These are phyloP conservation scores for Quercus robur DNA, from an alignment of 306 rosid genomes.

Conservation along the genomic window DNA sequence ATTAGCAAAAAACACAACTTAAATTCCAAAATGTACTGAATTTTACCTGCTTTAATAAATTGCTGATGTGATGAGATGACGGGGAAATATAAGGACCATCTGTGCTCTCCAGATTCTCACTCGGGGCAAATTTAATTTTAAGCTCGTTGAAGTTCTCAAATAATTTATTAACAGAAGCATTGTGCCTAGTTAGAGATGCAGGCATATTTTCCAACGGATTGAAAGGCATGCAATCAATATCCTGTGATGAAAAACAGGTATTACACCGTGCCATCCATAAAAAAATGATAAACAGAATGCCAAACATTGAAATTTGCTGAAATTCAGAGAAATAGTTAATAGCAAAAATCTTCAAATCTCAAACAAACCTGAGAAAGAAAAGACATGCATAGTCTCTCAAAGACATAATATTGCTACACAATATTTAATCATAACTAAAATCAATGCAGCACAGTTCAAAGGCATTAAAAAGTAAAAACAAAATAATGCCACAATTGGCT, in stretches of 20 bases:
- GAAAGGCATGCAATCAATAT: constrained; percentile 92
- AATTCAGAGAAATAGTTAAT: not conserved
- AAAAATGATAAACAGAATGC: not conserved
- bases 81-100: constrained; percentile 41
- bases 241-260: constrained; percentile 48
- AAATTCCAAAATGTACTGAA: constrained; percentile 35
- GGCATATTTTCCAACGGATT: constrained; percentile 77
- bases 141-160: constrained; percentile 47
- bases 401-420: not conserved
- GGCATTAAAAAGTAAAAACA: not conserved
- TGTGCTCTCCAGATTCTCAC: constrained; percentile 37
- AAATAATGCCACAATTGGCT: not conserved
- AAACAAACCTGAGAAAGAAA: not conserved
- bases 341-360: not conserved
- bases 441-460: no score
- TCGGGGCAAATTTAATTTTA: constrained; percentile 35
- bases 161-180: constrained; percentile 29
- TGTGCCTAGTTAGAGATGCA: constrained; percentile 51
- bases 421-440: not conserved
- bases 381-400: not conserved
- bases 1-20: constrained; percentile 18
- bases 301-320: not conserved
- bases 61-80: constrained; percentile 38
- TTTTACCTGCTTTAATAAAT: constrained; percentile 50
- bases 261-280: constrained; percentile 18